Conservation (phyloP, 306 rosid species). For the Boehmeria nivea region DNA sequence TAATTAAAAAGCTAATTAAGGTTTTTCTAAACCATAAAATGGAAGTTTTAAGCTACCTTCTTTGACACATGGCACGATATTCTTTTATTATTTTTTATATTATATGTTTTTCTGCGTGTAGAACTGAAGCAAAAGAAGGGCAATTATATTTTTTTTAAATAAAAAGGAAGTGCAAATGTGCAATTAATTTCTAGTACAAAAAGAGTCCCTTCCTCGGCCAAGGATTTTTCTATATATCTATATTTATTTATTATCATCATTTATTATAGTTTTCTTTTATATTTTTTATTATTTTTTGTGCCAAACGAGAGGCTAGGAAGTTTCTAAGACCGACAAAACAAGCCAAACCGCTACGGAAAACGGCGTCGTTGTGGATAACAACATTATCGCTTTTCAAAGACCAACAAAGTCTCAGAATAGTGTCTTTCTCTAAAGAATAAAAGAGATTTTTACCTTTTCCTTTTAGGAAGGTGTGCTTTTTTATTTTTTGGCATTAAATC, state of each 20-base stretch:
- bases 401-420: neutral
- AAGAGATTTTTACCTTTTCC: neutral
- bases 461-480: constrained; percentile 8
- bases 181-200: too few relatives aligned
- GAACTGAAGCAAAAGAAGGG: too few relatives aligned
- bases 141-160: too few relatives aligned
- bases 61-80: too few relatives aligned
- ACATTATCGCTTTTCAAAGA: neutral
- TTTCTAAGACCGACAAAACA: neutral
- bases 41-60: neutral
- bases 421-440: neutral
- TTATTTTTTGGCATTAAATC: neutral
- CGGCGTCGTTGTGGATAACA: neutral
- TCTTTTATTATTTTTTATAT: too few relatives aligned
- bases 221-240: neutral
- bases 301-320: neutral
- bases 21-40: neutral
- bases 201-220: too few relatives aligned
- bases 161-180: too few relatives aligned
- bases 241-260: neutral
- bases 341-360: neutral
- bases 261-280: neutral
- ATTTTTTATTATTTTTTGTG: neutral
- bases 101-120: too few relatives aligned
- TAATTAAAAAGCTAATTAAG: neutral